Base-by-base conservation (phyloP, 768 basidiomycete species). In the Boletus huronensis region DNA sequence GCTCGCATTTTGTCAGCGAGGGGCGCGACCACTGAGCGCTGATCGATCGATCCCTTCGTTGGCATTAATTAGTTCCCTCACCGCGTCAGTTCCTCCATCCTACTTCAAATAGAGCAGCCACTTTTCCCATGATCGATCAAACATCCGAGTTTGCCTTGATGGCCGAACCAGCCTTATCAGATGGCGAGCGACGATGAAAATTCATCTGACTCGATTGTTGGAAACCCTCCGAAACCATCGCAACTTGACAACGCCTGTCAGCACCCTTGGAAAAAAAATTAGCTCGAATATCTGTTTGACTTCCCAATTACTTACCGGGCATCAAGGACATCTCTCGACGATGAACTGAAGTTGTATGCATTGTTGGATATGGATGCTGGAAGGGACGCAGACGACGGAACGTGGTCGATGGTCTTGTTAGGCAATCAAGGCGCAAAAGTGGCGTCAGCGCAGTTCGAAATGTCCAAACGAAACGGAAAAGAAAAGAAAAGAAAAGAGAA, bases 391-490 rank as follows among this genome's bases (percentile, higher is more conserved):
- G 23, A 25, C 23, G 23, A 25, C 23, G 23, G 23, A 25, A 25
- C 23, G 4, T 25, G 23, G 23, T 25, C 23, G 23, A 25, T 25
- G 23, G n/a, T n/a, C n/a, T n/a, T n/a, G n/a, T n/a, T n/a, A n/a
- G n/a, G n/a, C 17, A 8, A 19, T 31, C 3, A 26, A 25, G 23
- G 17, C 11, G 47, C 10, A 8, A 26, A 44, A 6, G 26, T 44
- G 38, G 6, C n/a, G n/a, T 26, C 26, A 6, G 13, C 17, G 11
- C 23, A 13, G 25, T 19, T 26, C 35, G 7, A 48, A n/a, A 48
- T 29, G 23, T 51, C 43, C 31, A 5, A 34, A 51, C 19, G 52
- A 55, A 55, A 55, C 38, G 52, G 38, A n/a, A 23, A 29, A n/a
- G n/a, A n/a, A n/a, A n/a, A n/a, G n/a, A n/a, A n/a, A n/a, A n/a